Conservation (phyloP, 768 basidiomycete species). For the Strobilomyces echinocephalus region DNA sequence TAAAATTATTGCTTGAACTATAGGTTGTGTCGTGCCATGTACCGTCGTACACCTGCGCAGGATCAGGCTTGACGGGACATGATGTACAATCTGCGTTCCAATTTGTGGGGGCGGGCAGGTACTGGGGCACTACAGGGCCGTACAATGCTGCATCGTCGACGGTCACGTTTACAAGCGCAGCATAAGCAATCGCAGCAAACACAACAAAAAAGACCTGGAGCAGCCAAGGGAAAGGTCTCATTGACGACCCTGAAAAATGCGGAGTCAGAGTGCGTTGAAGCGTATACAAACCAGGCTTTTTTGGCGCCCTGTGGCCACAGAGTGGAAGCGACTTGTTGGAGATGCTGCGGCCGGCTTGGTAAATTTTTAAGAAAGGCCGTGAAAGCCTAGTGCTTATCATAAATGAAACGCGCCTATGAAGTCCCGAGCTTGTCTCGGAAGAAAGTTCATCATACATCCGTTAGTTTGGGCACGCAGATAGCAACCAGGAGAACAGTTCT, state of each 20-base stretch:
- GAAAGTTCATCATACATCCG: no score
- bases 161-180: constrained; percentile 11
- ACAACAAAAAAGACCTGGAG: not conserved
- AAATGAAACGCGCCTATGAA: no score
- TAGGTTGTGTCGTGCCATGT: constrained; percentile 19
- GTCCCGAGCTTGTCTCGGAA: no score
- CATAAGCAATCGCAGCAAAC: not conserved
- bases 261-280: not conserved
- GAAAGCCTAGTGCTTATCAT: no score
- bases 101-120: not conserved
- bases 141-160: constrained; percentile 13
- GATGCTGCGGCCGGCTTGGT: no score
- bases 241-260: not conserved
- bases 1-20: not conserved
- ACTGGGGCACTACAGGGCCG: constrained; percentile 5
- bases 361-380: no score
- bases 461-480: no score
- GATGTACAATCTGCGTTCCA: not conserved
- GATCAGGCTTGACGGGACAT: not conserved
- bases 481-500: no score
- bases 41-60: constrained; percentile 1
- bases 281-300: not conserved
- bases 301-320: no score
- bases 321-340: no score
- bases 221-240: not conserved